These are phyloP conservation scores for Talaromyces stipitatus DNA, from an alignment of 495 filamentous ascomycete genomes.

Conservation along the genomic window DNA sequence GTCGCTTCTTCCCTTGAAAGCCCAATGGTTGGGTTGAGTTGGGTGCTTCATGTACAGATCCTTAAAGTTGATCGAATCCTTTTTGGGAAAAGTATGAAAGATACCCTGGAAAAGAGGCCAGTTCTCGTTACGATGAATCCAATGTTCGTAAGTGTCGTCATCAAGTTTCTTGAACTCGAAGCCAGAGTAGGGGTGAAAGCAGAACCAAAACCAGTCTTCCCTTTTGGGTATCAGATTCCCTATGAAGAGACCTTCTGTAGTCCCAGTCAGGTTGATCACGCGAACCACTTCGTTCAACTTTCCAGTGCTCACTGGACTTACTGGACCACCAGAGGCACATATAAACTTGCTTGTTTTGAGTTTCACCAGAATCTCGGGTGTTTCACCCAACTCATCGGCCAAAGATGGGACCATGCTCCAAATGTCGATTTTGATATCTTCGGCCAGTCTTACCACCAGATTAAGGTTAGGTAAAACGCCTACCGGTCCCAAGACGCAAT, in stretches of 20 bases:
- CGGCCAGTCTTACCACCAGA: conserved; percentile 17
- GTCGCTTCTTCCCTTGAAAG: conserved; percentile 14
- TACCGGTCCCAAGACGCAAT: conserved; percentile 20
- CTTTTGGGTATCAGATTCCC: conserved; percentile 10
- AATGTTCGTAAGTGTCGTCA: conserved; percentile 14
- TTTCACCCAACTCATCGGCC: conserved; percentile 23
- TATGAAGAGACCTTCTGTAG: conserved; percentile 21
- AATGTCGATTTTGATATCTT: conserved; percentile 17
- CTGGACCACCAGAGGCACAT: conserved; percentile 23
- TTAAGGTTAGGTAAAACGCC: conserved; percentile 17
- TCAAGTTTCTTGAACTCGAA: conserved; percentile 21
- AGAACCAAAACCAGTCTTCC: conserved; percentile 21
- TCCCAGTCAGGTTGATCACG: conserved; percentile 20
- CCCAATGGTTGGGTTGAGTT: conserved; percentile 13
- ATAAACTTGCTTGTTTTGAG: conserved; percentile 20
- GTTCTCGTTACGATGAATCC: conserved; percentile 17
- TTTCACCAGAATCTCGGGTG: conserved; percentile 16
- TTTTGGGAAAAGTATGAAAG: conserved; percentile 46
- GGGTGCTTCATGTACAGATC: conserved; percentile 10
- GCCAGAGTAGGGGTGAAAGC: conserved; percentile 17
- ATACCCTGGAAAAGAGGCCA: conserved; percentile 30
- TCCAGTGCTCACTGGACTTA: conserved; percentile 14
- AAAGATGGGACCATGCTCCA: conserved; percentile 24
- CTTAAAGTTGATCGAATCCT: conserved; percentile 10
- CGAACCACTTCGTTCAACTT: conserved; percentile 16